Evolutionary conservation across 75 land plant species (phyloP).

Genomic region (Larix kaempferi): DNA sequence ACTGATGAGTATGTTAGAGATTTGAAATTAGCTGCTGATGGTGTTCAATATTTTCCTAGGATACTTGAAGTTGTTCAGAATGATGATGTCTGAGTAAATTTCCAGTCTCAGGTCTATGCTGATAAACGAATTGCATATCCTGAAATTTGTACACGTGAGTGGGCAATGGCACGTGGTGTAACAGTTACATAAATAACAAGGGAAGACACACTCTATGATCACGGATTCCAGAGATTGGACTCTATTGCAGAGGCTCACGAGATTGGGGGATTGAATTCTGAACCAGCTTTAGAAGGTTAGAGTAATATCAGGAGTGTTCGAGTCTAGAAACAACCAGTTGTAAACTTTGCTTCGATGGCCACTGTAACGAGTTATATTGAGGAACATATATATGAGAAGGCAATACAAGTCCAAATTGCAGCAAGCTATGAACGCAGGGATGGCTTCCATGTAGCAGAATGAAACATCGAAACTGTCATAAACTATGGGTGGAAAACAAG

Average conservation of each 20-base stretch:
- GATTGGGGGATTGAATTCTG: neutral
- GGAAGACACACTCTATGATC: constrained; percentile 1
- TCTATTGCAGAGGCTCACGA: neutral
- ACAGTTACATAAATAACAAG: neutral
- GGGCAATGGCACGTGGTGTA: neutral
- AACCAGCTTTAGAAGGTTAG: neutral
- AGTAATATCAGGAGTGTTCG: neutral
- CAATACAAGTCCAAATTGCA: too few relatives aligned
- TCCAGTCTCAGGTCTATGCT: neutral
- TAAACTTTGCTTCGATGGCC: too few relatives aligned
- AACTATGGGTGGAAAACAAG: too few relatives aligned
- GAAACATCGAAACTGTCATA: too few relatives aligned
- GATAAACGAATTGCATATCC: constrained; percentile 8
- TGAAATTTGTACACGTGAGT: neutral
- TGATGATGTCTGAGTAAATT: neutral
- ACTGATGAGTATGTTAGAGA: neutral
- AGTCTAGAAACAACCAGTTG: too few relatives aligned
- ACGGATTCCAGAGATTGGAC: neutral
- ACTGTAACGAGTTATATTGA: too few relatives aligned
- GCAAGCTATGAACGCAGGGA: too few relatives aligned
- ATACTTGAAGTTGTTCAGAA: constrained; percentile 1
- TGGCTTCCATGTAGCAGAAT: too few relatives aligned
- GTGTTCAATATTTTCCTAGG: neutral
- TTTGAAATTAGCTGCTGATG: neutral
- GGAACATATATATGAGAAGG: too few relatives aligned